Percentiles rank a stretch among this genome's conserved stretches.
These are phyloP conservation scores for Diaporthe sp. DNA, from an alignment of 2,329 filamentous ascomycete species.

Conservation along the genomic window DNA sequence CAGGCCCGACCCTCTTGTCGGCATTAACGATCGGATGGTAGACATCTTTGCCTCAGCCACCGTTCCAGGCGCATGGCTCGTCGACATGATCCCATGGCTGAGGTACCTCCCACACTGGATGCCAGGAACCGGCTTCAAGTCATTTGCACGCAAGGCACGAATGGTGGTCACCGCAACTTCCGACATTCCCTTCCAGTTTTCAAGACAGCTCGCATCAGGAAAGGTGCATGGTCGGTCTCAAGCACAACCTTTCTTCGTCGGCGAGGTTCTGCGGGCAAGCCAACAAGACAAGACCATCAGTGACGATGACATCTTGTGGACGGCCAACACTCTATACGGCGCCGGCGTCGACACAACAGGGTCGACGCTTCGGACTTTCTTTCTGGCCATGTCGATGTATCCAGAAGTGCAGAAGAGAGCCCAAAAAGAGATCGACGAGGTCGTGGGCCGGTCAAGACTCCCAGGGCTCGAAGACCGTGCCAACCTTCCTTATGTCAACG, in stretches of 20 bases:
- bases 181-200: conserved; percentile 39
- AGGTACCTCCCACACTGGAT: conserved; percentile 42
- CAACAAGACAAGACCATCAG: not conserved
- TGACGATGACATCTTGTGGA: conserved; percentile 13
- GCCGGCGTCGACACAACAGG: conserved; percentile 23
- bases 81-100: conserved; percentile 43
- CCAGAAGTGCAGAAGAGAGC: conserved; percentile 51
- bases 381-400: conserved; percentile 53
- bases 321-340: not conserved
- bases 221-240: conserved; percentile 21
- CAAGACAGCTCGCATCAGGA: conserved; percentile 23
- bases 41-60: conserved; percentile 36
- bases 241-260: not conserved
- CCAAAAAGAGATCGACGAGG: conserved; percentile 36
- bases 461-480: not conserved
- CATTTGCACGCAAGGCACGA: conserved; percentile 33
- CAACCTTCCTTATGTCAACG: conserved; percentile 25
- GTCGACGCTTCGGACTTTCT: conserved; percentile 43
- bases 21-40: conserved; percentile 36
- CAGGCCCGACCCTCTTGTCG: conserved; percentile 40
- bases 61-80: conserved; percentile 40
- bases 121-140: conserved; percentile 43
- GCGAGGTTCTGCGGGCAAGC: not conserved
- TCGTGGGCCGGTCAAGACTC: conserved; percentile 34
- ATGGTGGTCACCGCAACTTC: conserved; percentile 25